phyloP scores from a whole-genome alignment of 495 filamentous ascomycete species.

The Alectoria sarmentosa region DNA sequence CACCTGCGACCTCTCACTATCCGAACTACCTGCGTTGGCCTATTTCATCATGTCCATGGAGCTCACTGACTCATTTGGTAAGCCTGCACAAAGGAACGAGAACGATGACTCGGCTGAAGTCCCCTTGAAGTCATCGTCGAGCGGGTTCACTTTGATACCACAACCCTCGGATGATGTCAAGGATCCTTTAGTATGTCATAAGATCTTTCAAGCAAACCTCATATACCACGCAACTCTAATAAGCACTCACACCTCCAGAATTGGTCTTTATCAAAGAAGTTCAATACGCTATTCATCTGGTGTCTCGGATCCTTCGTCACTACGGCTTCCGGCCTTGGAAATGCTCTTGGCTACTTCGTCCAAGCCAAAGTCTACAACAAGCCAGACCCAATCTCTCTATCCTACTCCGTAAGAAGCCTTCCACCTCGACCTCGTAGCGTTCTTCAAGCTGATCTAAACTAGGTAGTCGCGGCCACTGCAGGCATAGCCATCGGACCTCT shows the following conservation, averaged over 20 bases:
- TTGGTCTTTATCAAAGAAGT: constrained; percentile 1
- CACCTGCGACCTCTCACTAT: no score
- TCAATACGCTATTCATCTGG: not conserved
- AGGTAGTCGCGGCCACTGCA: not conserved
- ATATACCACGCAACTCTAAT: not conserved
- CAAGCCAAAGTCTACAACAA: constrained; percentile 7
- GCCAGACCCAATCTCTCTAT: not conserved
- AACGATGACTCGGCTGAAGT: not conserved
- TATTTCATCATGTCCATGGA: not conserved
- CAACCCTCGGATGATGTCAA: not conserved
- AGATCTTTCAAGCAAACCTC: no score
- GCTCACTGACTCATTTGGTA: not conserved
- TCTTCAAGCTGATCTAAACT: not conserved
- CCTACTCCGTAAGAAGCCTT: not conserved
- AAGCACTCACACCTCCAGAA: not conserved
- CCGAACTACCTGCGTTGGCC: no score
- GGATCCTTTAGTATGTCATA: not conserved
- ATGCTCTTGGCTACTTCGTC: constrained; percentile 13
- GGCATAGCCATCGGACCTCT: not conserved
- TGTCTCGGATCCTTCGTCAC: constrained; percentile 4
- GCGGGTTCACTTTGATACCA: not conserved
- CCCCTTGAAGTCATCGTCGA: not conserved
- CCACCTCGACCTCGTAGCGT: not conserved
- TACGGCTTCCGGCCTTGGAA: constrained; percentile 10
- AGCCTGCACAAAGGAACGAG: not conserved